Evolutionary conservation across 768 basidiomycete species (phyloP).

Genomic region (Suillus paluster): DNA sequence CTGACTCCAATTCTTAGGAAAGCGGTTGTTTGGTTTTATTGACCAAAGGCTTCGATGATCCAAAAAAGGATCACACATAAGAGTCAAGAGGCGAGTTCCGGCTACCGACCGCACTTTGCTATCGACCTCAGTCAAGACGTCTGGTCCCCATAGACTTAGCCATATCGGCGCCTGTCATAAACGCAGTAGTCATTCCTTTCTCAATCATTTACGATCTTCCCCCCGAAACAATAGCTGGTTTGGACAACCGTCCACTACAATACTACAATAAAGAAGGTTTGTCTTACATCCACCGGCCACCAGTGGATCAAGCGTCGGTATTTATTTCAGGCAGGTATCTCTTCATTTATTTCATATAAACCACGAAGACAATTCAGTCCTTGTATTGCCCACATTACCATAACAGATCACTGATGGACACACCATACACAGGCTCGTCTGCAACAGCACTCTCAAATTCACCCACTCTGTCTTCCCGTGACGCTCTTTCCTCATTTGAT

Average conservation of each 20-base stretch:
- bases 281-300: constrained; percentile 15
- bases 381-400: not conserved
- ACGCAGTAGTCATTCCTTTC: constrained; percentile 14
- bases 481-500: constrained; percentile 36
- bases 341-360: not conserved
- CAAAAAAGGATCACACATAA: constrained; percentile 9
- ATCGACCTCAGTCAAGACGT: constrained; percentile 6
- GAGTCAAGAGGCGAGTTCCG: constrained; percentile 10
- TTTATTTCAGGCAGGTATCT: constrained; percentile 16
- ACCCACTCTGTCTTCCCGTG: constrained; percentile 36
- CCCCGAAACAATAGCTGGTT: constrained; percentile 13
- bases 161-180: constrained; percentile 5
- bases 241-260: constrained; percentile 16
- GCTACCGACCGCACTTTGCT: constrained; percentile 8
- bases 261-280: constrained; percentile 18
- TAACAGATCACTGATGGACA: constrained; percentile 5
- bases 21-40: constrained; percentile 23
- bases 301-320: constrained; percentile 15
- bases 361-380: not conserved
- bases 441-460: constrained; percentile 24
- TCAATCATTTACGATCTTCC: constrained; percentile 5
- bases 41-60: constrained; percentile 23
- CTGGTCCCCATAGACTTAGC: constrained; percentile 4
- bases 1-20: not conserved
- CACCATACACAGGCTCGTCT: constrained; percentile 21